Evolutionary conservation across 768 basidiomycete species (phyloP).

Genomic region (Epithele typhae): DNA sequence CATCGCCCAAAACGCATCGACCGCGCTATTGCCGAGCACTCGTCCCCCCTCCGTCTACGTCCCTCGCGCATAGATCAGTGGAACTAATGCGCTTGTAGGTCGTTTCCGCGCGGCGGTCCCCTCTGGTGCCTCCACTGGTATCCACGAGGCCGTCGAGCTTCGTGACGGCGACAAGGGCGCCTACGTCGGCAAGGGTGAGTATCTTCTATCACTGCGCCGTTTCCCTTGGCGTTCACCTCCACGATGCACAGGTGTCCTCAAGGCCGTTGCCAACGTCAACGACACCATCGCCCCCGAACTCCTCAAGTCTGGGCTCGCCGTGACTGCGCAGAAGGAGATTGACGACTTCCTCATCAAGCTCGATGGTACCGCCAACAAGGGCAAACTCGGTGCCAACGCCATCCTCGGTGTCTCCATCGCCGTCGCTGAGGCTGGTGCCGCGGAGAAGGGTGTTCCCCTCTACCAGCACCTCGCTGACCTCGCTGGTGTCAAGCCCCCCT

Average conservation of each 20-base stretch:
- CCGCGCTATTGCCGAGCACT: slow-evolving; percentile 1
- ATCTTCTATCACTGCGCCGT: not conserved
- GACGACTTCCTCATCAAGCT: slow-evolving; percentile 98
- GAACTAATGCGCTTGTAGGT: slow-evolving; percentile 44
- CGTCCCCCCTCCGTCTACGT: not conserved
- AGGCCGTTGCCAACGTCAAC: slow-evolving; percentile 96
- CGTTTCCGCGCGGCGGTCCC: slow-evolving; percentile 94
- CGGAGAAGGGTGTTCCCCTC: slow-evolving; percentile 90
- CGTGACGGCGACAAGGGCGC: slow-evolving; percentile 91
- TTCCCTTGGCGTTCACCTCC: not conserved
- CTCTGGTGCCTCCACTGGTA: slow-evolving; percentile 97
- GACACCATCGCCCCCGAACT: slow-evolving; percentile 83
- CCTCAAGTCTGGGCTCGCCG: slow-evolving; percentile 76
- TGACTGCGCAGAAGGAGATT: slow-evolving; percentile 90
- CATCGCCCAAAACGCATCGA: not conserved
- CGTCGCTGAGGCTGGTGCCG: slow-evolving; percentile 88
- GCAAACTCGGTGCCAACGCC: slow-evolving; percentile 98
- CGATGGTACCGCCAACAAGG: slow-evolving; percentile 98
- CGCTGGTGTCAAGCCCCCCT: slow-evolving; percentile 92
- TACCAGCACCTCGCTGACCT: slow-evolving; percentile 97
- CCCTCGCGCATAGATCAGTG: not conserved
- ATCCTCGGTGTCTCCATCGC: slow-evolving; percentile 99
- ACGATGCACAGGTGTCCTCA: slow-evolving; percentile 67
- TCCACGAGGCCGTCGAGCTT: slow-evolving; percentile 98
- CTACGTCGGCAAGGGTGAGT: slow-evolving; percentile 92